A percentile compares a stretch with the other conserved stretches of the same genome.
Conservation (phyloP, 129 eudicot genomes). For the Kitagawia praeruptora region DNA sequence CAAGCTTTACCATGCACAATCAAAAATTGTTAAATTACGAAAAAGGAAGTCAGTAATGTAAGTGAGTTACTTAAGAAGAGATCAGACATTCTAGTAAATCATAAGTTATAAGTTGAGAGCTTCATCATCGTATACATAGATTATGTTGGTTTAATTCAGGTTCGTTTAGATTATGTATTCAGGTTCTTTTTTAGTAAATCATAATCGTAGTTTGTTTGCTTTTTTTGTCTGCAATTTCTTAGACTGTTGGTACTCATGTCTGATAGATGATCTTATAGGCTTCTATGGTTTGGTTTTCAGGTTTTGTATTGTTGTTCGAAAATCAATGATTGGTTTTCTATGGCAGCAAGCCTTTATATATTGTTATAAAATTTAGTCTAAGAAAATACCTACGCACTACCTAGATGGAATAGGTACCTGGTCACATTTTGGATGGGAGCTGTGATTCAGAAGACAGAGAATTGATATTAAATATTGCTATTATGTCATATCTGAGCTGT, state of each 20-base stretch:
- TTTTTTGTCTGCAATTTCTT: too few relatives aligned
- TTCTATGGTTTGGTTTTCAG: not conserved
- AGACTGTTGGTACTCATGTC: constrained; percentile 98
- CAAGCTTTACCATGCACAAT: too few relatives aligned
- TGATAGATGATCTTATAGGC: constrained; percentile 58
- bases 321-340: not conserved
- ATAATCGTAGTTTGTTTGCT: too few relatives aligned
- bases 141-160: too few relatives aligned
- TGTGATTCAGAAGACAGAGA: not conserved
- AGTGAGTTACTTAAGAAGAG: too few relatives aligned
- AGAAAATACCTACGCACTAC: not conserved
- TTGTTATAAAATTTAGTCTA: not conserved
- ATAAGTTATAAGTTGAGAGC: too few relatives aligned
- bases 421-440: not conserved
- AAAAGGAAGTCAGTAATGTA: too few relatives aligned
- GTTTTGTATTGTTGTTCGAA: not conserved
- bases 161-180: too few relatives aligned
- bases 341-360: not conserved
- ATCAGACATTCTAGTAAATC: too few relatives aligned
- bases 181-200: too few relatives aligned
- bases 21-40: too few relatives aligned
- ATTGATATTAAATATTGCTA: not conserved
- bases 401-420: not conserved
- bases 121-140: too few relatives aligned
- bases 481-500: not conserved